Base-by-base conservation (phyloP, 805 yeast species). In the Candida qinlingensis region DNA sequence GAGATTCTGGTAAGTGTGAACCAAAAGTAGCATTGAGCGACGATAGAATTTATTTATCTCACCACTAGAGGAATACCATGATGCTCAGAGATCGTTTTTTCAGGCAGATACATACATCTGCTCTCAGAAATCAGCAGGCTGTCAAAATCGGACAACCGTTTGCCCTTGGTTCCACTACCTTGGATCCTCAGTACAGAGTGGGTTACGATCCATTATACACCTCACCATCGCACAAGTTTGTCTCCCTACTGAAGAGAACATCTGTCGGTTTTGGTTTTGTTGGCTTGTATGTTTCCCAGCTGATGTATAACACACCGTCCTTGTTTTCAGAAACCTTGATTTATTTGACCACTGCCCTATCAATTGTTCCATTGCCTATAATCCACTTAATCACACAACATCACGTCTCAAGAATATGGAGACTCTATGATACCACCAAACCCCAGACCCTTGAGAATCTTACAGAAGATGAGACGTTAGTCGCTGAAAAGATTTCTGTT, bases 391-490 rank as follows among this genome's bases (percentile, higher is more conserved):
- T 79, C 44, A 77, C 87, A 3, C 69, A 72, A 34, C 81, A 87
- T 46, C 85, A 84, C 55, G 96, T 88, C 31, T 71, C 87, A 3
- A 70, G 88, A 52, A 79, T 88, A 12, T 86, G 78, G 67, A 67
- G 96, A 41, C 69, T 87, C 26, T 87, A 87, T 61, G 81, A 81
- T 56, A 74, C 76, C 38, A 74, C 76, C 4, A 57, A 42, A 58
- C 79, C 83, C 0, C 91, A 87, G 60, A 81, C 86, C 1, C 68
- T 80, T 47, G 87, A 82, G 43, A 77, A 75, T 58, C 69, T 88
- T 56, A 68, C 75, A 12, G 58, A 66, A 6, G 80, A 87, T 61
- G 96, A 87, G 62, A 73, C 76, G 25, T 65, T 87, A 45, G 71
- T 87, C 7, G 66, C 86, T 41, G 91, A 87, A 61, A 83, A 84